A percentile compares a stretch with the other conserved stretches of the same genome.
Evolutionary conservation across 164 flowering plant genomes (phyloP).

Genomic region (Vitis labrusca): DNA sequence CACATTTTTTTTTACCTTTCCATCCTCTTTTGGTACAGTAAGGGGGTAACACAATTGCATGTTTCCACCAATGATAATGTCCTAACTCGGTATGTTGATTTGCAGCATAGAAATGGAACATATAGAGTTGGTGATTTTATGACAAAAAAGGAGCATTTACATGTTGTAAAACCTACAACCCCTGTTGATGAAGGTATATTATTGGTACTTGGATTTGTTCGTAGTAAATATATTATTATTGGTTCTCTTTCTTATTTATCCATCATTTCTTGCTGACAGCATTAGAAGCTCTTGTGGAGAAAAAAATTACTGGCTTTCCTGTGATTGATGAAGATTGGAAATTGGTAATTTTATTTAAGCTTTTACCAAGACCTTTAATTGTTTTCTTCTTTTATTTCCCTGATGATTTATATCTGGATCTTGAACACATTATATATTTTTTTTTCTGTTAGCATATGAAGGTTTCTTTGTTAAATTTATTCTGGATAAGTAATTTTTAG

Average conservation of each 20-base stretch:
- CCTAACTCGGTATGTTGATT: background rate
- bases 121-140: constrained; percentile 61
- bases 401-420: background rate
- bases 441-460: no score
- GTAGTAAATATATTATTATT: background rate
- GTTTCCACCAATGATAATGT: no score
- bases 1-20: no score
- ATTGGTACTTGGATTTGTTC: background rate
- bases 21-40: no score
- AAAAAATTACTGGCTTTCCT: constrained; percentile 58
- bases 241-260: background rate
- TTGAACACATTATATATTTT: background rate
- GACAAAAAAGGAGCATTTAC: constrained; percentile 47
- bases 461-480: no score
- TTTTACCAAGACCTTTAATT: no score
- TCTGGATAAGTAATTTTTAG: no score
- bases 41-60: no score
- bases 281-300: constrained; percentile 51
- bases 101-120: constrained; percentile 19
- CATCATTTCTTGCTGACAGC: constrained; percentile 28
- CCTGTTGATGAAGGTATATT: constrained; percentile 57
- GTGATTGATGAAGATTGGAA: constrained; percentile 66
- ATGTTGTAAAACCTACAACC: constrained; percentile 48
- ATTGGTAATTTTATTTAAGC: constrained; percentile 32
- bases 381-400: background rate